Evolutionary conservation across 495 filamentous ascomycete species (phyloP).

Genomic region (Entonaema liquescens): DNA sequence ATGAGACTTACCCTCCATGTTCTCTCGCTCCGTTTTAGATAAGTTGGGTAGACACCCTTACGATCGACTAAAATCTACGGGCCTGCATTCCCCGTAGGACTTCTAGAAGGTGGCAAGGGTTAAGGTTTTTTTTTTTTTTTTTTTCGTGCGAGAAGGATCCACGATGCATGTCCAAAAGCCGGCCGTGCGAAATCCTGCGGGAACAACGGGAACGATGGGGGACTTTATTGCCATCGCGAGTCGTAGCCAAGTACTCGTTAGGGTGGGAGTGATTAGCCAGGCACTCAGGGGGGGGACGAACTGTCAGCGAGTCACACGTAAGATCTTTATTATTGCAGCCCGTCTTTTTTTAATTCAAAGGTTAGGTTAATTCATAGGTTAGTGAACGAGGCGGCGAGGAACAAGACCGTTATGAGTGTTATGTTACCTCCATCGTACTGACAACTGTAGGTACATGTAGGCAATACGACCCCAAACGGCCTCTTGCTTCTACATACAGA

Average conservation of each 20-base stretch:
- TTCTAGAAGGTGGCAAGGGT: conserved; percentile 25
- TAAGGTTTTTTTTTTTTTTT: conserved; percentile 1
- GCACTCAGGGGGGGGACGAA: conserved; percentile 11
- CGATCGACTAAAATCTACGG: conserved; percentile 2
- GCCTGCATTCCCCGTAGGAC: conserved; percentile 25
- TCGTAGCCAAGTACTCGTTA: background rate
- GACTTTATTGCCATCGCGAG: conserved; percentile 7
- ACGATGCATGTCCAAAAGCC: conserved; percentile 16
- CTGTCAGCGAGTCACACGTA: conserved; percentile 16
- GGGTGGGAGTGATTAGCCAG: conserved; percentile 15
- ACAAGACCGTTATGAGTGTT: conserved; percentile 6
- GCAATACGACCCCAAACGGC: conserved; percentile 28
- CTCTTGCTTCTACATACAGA: conserved; percentile 27
- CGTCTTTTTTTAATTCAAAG: conserved; percentile 1
- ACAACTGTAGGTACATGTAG: conserved; percentile 21
- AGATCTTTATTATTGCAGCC: conserved; percentile 31
- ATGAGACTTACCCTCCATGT: conserved; percentile 20
- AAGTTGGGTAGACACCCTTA: conserved; percentile 33
- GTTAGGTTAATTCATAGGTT: conserved; percentile 7
- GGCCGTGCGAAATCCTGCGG: conserved; percentile 26
- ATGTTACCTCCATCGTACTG: conserved; percentile 9
- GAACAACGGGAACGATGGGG: conserved; percentile 7
- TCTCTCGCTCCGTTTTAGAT: conserved; percentile 21
- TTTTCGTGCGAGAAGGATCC: conserved; percentile 8
- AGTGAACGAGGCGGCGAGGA: conserved; percentile 15